Base-by-base conservation (phyloP, 208 protist genomes). In the Acanthamoeba quina region DNA sequence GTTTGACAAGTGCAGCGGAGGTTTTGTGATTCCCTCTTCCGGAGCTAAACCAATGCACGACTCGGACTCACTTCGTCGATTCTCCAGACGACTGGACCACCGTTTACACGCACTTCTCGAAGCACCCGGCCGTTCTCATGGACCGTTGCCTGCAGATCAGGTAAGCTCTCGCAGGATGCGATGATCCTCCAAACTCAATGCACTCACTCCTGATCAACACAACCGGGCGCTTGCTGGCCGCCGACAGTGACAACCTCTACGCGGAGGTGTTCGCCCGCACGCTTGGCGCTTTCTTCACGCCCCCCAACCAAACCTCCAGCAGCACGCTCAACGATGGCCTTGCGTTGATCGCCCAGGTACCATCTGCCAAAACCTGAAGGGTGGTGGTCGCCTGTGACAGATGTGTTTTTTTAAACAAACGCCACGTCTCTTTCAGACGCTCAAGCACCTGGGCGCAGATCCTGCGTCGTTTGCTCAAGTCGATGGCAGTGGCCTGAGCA, bases 201-300 rank as follows among this genome's bases (percentile, higher is more conserved):
- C n/a, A n/a, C n/a, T n/a, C n/a, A n/a, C n/a, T n/a, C n/a, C n/a
- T n/a, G n/a, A n/a, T n/a, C n/a, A n/a, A n/a, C n/a, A n/a, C n/a
- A n/a, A n/a, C n/a, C n/a, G n/a, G n/a, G n/a, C n/a, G n/a, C n/a
- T n/a, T 72, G 64, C 7, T 7, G 13, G 29, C 29, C 49, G 49
- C 49, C 7, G 11, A 54, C 70, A 80, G 70, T 52, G 70, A 80
- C 70, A 80, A 80, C 70, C 70, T 80, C 34, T 80, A 80, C 21
- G 70, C 70, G 2, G 70, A 80, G 41, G 70, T 80, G 29, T 80
- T 80, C 37, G 70, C 70, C 3, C 70, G 70, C 9, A 80, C 70
- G 3, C 70, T 80, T 9, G 70, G 70, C 10, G 70, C 70, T 21
- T 5, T 52, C 15, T 80, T 80, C 41, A 74, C 66, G 7, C 31